phyloP scores from a whole-genome alignment of 169 alveolate genomes.

The Plasmodium fragile region DNA sequence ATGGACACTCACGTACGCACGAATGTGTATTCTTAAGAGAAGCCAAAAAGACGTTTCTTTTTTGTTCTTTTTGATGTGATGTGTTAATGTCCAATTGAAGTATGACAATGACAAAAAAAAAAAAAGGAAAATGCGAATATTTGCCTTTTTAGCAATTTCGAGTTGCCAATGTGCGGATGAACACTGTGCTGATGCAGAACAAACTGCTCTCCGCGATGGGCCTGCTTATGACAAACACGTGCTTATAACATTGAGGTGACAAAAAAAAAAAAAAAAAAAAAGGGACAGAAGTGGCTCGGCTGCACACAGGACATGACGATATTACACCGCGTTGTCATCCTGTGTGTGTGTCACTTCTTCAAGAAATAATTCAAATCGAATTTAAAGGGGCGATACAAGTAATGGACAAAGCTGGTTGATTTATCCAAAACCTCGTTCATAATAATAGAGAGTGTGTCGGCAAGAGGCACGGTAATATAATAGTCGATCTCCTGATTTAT shows the following conservation, averaged over 20 bases:
- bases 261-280: constrained; percentile 9
- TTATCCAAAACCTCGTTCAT: constrained; percentile 49
- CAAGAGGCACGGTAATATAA: constrained; percentile 47
- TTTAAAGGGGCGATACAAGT: constrained; percentile 33
- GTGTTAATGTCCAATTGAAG: not conserved
- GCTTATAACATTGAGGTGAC: not conserved
- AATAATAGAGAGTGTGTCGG: constrained; percentile 11
- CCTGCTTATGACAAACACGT: not conserved
- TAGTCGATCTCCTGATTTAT: constrained; percentile 46
- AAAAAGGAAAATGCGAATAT: not conserved
- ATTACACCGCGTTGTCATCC: not conserved
- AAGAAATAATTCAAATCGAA: constrained; percentile 70
- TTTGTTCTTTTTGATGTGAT: not conserved
- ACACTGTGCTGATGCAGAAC: not conserved
- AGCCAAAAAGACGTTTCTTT: not conserved
- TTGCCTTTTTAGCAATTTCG: not conserved
- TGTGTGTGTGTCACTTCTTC: constrained; percentile 14
- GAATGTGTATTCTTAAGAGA: not conserved
- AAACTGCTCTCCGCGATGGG: not conserved
- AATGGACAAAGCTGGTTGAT: constrained; percentile 62
- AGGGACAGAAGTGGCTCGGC: not conserved
- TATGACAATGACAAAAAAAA: not conserved
- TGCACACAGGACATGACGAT: not conserved
- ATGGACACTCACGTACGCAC: not conserved
- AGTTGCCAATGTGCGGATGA: not conserved